Base-by-base conservation (phyloP, 768 basidiomycete genomes). In the Collybia nuda region DNA sequence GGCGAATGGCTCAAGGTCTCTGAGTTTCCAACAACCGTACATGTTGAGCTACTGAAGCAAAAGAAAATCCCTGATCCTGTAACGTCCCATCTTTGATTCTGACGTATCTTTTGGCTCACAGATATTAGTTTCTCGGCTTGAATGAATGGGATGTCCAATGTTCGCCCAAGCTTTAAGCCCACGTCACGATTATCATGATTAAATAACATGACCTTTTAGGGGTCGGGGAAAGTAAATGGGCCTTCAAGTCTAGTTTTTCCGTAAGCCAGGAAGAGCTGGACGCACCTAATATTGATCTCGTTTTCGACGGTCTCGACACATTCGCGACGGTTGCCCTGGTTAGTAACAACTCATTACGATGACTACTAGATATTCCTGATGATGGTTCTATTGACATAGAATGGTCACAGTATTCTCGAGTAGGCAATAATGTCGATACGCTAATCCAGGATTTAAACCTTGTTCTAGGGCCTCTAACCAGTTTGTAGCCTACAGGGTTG, bases 81-180 rank as follows among this genome's bases (percentile, higher is more conserved):
- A 60, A 32, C 53, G 84, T 71, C 19, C 42, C 26, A 21, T 29
- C 19, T 39, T 41, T 47, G 14, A 15, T 48, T 28, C 43, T 21
- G n/a, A 12, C 22, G 15, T 32, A 5, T 14, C 48, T 14, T 8
- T 23, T 12, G 18, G 12, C 24, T 39, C 19, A 28, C 26, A 15
- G 22, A 15, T 26, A 7, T 21, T 18, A 91, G 88, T 87, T 88
- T 55, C 57, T 89, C 39, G 90, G 86, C 9, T 70, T 93, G 52
- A 77, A 88, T 53, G 94, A 96, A 65, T 92, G 88, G 85, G 88
- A 93, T 58, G 86, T 93, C 12, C 94, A 96, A 71, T 95, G 93
- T 92, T 55, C 58, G 82, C 39, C 36, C 7, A 7, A 36, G 28
- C 6, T 35, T 15, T 35, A 19, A 46, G 18, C 23, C 37, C 32